Conservation (phyloP, 2,329 filamentous ascomycete species). For the Fusarium sp. region DNA sequence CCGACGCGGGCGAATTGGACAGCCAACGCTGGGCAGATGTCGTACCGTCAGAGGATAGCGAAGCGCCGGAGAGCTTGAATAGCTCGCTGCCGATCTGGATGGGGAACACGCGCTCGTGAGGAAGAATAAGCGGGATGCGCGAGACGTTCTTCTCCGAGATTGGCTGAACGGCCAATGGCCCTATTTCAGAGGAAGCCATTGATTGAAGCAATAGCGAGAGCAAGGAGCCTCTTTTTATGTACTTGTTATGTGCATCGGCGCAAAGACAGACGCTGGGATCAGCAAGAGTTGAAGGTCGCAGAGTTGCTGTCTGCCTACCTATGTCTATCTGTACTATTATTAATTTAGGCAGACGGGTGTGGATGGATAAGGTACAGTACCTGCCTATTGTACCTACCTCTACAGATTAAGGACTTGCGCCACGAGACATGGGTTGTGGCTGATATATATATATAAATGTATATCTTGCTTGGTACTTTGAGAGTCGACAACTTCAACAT, state of each 20-base stretch:
- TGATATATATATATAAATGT: not conserved
- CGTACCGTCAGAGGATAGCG: slow-evolving; percentile 76
- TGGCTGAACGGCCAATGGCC: slow-evolving; percentile 37
- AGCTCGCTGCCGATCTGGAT: slow-evolving; percentile 77
- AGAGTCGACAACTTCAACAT: too few species aligned
- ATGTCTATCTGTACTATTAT: too few species aligned
- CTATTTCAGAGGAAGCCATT: slow-evolving; percentile 45
- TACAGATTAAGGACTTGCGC: slow-evolving; percentile 32
- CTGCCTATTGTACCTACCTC: too few species aligned
- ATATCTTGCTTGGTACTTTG: not conserved
- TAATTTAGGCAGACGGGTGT: slow-evolving; percentile 14
- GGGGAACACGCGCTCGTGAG: slow-evolving; percentile 76
- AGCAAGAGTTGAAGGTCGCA: slow-evolving; percentile 10
- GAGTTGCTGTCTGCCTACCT: not conserved
- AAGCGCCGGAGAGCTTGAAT: slow-evolving; percentile 77
- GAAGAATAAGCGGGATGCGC: slow-evolving; percentile 66
- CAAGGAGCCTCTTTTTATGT: not conserved
- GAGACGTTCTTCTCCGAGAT: slow-evolving; percentile 49
- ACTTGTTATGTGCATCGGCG: slow-evolving; percentile 12
- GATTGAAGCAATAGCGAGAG: slow-evolving; percentile 33
- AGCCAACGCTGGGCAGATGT: not conserved
- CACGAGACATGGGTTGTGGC: slow-evolving; percentile 24
- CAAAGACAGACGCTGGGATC: slow-evolving; percentile 32
- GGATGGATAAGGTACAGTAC: too few species aligned
- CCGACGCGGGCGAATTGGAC: slow-evolving; percentile 9